These are phyloP conservation scores for Phalaenopsis aphrodite DNA, from an alignment of 106 monocot species.

Conservation along the genomic window DNA sequence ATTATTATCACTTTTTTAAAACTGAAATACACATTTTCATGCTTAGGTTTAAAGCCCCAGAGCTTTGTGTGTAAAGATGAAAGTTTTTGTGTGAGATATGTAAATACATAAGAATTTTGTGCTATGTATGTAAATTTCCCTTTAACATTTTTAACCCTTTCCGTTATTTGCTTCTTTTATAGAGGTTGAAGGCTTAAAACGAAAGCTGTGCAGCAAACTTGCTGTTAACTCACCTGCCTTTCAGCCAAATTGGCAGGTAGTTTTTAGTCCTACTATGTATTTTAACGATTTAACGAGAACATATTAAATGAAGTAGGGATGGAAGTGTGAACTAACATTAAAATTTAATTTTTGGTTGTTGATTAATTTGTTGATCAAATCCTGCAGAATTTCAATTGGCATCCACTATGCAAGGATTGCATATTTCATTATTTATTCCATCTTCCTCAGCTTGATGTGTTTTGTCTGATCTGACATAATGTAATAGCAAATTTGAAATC, in stretches of 20 bases:
- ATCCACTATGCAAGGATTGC: background rate
- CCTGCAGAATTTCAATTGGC: background rate
- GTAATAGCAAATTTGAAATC: background rate
- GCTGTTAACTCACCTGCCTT: slow-evolving; percentile 70
- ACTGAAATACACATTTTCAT: no score
- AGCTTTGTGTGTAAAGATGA: no score
- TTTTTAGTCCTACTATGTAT: background rate
- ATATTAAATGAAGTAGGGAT: background rate
- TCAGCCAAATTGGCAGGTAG: slow-evolving; percentile 98
- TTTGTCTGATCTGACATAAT: background rate
- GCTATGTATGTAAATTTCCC: no score
- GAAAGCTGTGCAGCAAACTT: slow-evolving; percentile 89
- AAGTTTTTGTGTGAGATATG: no score
- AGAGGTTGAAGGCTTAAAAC: slow-evolving; percentile 93
- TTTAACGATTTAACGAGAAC: background rate
- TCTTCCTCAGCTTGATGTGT: background rate
- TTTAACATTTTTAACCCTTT: background rate
- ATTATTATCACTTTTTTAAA: no score
- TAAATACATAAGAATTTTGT: no score
- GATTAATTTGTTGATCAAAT: background rate
- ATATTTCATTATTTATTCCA: background rate
- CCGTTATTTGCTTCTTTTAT: slow-evolving; percentile 4
- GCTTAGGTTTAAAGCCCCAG: no score
- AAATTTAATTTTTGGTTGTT: background rate
- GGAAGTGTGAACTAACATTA: background rate